Evolutionary conservation across 23 red algal genomes (phyloP), one percentile per base, ranked within the genome.

Genomic region (Gracilaria gracilis): DNA sequence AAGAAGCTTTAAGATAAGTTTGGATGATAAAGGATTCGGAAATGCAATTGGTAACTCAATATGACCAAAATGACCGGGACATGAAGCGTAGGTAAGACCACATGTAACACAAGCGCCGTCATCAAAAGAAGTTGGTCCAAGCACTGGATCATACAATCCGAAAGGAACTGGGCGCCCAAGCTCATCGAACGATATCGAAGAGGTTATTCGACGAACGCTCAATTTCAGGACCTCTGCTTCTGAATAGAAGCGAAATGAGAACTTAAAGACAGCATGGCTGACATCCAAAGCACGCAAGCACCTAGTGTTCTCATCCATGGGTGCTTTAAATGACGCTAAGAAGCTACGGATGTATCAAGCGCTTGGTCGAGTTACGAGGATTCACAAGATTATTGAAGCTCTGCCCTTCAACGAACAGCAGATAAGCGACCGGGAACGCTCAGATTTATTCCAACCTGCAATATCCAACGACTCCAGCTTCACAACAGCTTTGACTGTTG

Each of bases 41-140:
- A 96, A 61, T 4, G 97, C 94, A 61, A 94, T 54, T 17, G 94
- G 89, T 15, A 99, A 71, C 42, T 96, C 97, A 48, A 99, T 96
- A 71, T 94, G 97, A 57, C 91, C 97, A 73, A 95, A 96, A 29
- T 99, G 97, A 39, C 97, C 97, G n/a, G 97, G 97, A 67, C 97
- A 99, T 17, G 75, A 61, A 29, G 55, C 21, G 59, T 94, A 99
- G 19, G 80, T 54, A 23, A 96, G 85, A 16, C 85, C 83, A 62
- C 97, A 99, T n/a, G 97, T 99, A 0, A 87, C 79, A 73, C 97
- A 99, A 0, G 32, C 15, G 14, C 95, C 95, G 37, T 79, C 84
- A 4, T 71, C 61, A 28, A 88, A 86, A 36, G 75, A 83, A 21
- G 79, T 87, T 19, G 93, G 88, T 15, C 97, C 97, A 28, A 99